Evolutionary conservation across 805 yeast genomes (phyloP), one percentile per base, ranked within the genome.

Genomic region (Zygoascus biomembranicola): DNA sequence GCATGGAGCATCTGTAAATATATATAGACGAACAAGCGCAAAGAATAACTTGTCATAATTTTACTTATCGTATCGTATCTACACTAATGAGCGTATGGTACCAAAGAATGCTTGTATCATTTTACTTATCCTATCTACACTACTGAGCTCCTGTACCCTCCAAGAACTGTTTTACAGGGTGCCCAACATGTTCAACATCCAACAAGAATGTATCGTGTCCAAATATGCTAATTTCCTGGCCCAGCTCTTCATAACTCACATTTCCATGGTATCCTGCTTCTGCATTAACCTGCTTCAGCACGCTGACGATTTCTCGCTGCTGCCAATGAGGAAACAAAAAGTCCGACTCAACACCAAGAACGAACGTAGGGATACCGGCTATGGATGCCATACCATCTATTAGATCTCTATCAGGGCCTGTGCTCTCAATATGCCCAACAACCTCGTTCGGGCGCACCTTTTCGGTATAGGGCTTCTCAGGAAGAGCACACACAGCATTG

Each of bases 321-420:
- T 90, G 97, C 96, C 96, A 88, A 39, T 84, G 87, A 1, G 97
- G 97, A 74, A 90, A 90, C 50, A 90, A 74, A 43, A 87, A 86
- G 66, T 90, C 97, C 1, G 94, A 84, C 64, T 87, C 94, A n/a
- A 90, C 97, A 10, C 97, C 97, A 51, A 90, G 77, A 3, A 90
- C 87, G 53, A 90, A 73, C 2, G 87, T 76, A 35, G 85, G 82
- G 55, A 82, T 80, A 58, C 82, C 74, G 1, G 84, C 74, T 53
- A 90, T 72, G 28, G 79, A 78, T 32, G 65, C 62, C 74, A 90
- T 71, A 1, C 97, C 97, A 18, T 73, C 69, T 20, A 74, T 68
- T 43, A 90, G 73, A 65, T 90, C 97, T 5, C 69, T 64, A 19
- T 72, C 69, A 28, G 39, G 43, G 5, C 44, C 42, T 10, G 50